phyloP scores from a whole-genome alignment of 169 alveolate species.

The Plasmodium ovale region DNA sequence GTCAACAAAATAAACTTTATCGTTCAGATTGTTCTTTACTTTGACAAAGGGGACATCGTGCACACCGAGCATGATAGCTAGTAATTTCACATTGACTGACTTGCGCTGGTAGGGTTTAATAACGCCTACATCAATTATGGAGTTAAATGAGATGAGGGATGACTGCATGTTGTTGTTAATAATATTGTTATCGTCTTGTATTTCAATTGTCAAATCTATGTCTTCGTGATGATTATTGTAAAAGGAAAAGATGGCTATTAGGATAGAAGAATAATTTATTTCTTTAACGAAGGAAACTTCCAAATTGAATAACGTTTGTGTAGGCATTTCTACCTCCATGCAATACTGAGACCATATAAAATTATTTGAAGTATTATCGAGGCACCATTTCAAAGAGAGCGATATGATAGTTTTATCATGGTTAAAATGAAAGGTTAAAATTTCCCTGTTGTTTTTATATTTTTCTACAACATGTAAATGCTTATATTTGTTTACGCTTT shows the following conservation, averaged over 20 bases:
- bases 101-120: slow-evolving; percentile 49
- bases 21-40: slow-evolving; percentile 11
- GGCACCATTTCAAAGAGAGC: slow-evolving; percentile 50
- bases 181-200: slow-evolving; percentile 18
- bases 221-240: slow-evolving; percentile 47
- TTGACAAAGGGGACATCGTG: slow-evolving; percentile 48
- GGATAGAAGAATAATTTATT: slow-evolving; percentile 50
- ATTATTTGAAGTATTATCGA: slow-evolving; percentile 35
- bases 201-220: slow-evolving; percentile 32
- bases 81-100: slow-evolving; percentile 26
- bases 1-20: slow-evolving; percentile 28
- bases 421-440: slow-evolving; percentile 6
- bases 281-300: slow-evolving; percentile 72
- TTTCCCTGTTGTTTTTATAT: background rate
- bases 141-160: slow-evolving; percentile 49
- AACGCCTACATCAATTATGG: slow-evolving; percentile 31
- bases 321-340: slow-evolving; percentile 51
- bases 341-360: slow-evolving; percentile 64
- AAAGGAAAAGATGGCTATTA: slow-evolving; percentile 39
- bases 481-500: background rate
- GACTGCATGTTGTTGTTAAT: background rate
- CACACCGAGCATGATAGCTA: slow-evolving; percentile 60
- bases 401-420: slow-evolving; percentile 55
- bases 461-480: background rate
- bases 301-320: slow-evolving; percentile 8